These are phyloP conservation scores for Pyricularia pennisetigena DNA, from an alignment of 2,329 filamentous ascomycete species.

Conservation along the genomic window DNA sequence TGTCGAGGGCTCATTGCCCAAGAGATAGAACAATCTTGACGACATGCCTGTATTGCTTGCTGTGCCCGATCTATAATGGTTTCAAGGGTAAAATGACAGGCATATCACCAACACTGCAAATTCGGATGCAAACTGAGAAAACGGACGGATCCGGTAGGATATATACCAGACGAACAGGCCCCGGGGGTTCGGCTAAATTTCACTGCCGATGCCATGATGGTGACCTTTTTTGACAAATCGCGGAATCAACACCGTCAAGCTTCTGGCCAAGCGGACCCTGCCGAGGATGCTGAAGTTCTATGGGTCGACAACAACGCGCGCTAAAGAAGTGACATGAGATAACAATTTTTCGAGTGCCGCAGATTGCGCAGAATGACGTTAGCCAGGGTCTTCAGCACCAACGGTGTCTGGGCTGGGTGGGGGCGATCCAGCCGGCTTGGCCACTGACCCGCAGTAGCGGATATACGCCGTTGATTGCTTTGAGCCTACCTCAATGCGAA, in stretches of 20 bases:
- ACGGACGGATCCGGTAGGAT: not conserved
- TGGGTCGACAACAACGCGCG: not conserved
- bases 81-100: not conserved
- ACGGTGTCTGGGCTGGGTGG: not conserved
- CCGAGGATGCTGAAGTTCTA: not conserved
- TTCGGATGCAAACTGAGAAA: not conserved
- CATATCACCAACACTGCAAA: not conserved
- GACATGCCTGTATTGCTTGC: conserved; percentile 17
- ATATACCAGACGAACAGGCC: not conserved
- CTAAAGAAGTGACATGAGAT: not conserved
- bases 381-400: not conserved
- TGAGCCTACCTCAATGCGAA: no score
- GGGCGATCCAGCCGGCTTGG: not conserved
- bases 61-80: not conserved
- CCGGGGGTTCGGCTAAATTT: not conserved
- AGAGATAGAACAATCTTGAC: conserved; percentile 28
- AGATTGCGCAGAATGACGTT: not conserved
- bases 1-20: conserved; percentile 27
- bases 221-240: not conserved
- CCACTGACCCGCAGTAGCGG: not conserved
- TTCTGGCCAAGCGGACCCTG: not conserved
- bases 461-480: not conserved
- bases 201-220: not conserved
- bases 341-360: no score
- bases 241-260: not conserved